phyloP scores from a whole-genome alignment of 192 early-diverging fungal species.

The Rhizophagus prolifer region DNA sequence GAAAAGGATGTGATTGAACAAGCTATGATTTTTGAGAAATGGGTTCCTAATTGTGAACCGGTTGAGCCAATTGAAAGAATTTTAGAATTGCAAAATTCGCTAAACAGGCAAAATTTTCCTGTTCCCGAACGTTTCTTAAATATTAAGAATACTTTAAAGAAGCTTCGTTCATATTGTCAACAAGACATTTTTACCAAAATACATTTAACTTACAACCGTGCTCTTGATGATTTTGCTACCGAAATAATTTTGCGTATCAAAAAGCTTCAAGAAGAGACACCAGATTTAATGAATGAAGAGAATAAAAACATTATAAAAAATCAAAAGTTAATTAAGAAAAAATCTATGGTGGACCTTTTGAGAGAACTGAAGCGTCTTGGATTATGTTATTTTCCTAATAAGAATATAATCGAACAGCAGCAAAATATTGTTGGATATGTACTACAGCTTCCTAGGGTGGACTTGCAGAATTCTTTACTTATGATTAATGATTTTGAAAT shows the following conservation, averaged over 20 bases:
- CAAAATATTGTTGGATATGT: constrained; percentile 47
- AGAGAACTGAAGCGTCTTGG: constrained; percentile 72
- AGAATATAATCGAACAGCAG: constrained; percentile 38
- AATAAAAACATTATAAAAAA: constrained; percentile 60
- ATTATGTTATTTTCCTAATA: constrained; percentile 39
- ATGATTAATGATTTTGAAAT: not conserved
- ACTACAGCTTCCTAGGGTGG: constrained; percentile 40
- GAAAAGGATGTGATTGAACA: not conserved
- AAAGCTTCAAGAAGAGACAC: constrained; percentile 58
- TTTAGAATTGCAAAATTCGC: constrained; percentile 18
- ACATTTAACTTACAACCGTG: constrained; percentile 9
- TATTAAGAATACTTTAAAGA: constrained; percentile 43
- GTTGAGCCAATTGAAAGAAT: constrained; percentile 27
- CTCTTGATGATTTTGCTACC: constrained; percentile 50
- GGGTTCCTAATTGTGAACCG: constrained; percentile 41
- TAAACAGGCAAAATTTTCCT: not conserved
- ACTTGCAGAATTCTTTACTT: constrained; percentile 26
- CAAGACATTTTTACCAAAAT: constrained; percentile 37
- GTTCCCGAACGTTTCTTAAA: constrained; percentile 43
- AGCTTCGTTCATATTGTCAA: constrained; percentile 39
- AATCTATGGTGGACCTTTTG: constrained; percentile 74
- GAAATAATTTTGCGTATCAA: constrained; percentile 57
- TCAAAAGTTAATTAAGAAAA: constrained; percentile 70
- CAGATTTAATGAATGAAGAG: constrained; percentile 51
- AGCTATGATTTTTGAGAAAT: constrained; percentile 26